Percentiles rank a stretch among this genome's conserved stretches.
phyloP scores from a whole-genome alignment of 352 stramenopile genomes.

The Pythium chondricola region DNA sequence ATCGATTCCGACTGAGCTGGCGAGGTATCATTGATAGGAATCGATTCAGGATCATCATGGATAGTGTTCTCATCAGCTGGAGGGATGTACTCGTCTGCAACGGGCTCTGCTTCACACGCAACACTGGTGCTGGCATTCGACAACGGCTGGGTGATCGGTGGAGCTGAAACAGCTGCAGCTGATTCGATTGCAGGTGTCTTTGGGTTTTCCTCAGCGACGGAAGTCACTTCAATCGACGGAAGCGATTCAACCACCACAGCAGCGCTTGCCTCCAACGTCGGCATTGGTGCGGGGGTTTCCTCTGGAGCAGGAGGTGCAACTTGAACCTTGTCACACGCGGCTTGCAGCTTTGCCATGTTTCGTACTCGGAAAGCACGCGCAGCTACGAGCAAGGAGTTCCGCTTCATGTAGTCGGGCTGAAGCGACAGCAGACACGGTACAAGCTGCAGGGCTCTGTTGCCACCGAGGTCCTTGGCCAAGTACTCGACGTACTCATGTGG shows the following conservation, averaged over 20 bases:
- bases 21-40: background rate
- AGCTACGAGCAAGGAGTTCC: conserved; percentile 41
- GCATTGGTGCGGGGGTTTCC: too few relatives aligned
- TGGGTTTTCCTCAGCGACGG: too few relatives aligned
- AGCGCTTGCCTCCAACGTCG: too few relatives aligned
- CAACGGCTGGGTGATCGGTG: too few relatives aligned
- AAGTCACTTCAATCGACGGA: too few relatives aligned
- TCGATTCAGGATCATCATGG: too few relatives aligned
- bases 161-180: too few relatives aligned
- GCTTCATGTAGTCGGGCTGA: conserved; percentile 57
- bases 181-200: too few relatives aligned
- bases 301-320: background rate
- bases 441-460: conserved; percentile 48
- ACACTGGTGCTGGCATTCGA: too few relatives aligned
- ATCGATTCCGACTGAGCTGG: background rate
- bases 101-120: background rate
- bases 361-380: conserved; percentile 44
- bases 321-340: conserved; percentile 18
- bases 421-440: conserved; percentile 60
- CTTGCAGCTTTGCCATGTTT: conserved; percentile 32
- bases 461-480: conserved; percentile 53
- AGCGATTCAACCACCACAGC: too few relatives aligned
- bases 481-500: conserved; percentile 54
- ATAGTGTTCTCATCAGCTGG: background rate
- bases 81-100: background rate